Conservation (phyloP, 2,329 filamentous ascomycete species). For the Dendryphion nanum region DNA sequence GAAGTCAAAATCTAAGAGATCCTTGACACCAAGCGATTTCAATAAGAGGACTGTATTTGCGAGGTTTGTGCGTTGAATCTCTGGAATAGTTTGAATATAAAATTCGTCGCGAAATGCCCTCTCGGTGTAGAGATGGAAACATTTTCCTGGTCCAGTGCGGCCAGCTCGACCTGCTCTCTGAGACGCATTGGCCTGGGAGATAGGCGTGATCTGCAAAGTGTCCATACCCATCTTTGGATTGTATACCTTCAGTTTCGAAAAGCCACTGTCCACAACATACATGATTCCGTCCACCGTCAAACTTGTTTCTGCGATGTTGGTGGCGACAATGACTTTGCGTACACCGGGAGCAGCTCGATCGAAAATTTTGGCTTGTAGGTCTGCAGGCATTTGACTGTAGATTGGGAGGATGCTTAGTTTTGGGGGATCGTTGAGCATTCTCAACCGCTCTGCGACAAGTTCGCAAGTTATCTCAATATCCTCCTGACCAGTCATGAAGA, state of each 20-base stretch:
- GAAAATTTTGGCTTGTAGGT: constrained; percentile 96
- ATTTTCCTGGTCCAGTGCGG: constrained; percentile 91
- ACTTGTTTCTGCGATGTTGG: constrained; percentile 97
- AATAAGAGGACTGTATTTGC: constrained; percentile 91
- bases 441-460: constrained; percentile 80
- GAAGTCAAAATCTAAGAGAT: constrained; percentile 95
- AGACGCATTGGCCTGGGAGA: constrained; percentile 92
- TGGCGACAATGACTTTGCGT: constrained; percentile 95
- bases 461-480: constrained; percentile 98
- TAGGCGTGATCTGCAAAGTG: constrained; percentile 93
- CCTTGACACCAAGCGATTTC: constrained; percentile 91
- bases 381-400: constrained; percentile 99
- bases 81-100: constrained; percentile 94
- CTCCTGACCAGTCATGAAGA: constrained; percentile 99
- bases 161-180: constrained; percentile 93
- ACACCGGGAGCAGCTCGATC: constrained; percentile 87
- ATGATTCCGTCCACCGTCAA: constrained; percentile 98
- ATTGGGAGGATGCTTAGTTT: constrained; percentile 94
- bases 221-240: constrained; percentile 99
- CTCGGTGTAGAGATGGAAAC: constrained; percentile 91
- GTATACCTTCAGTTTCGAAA: constrained; percentile 97
- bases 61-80: constrained; percentile 95
- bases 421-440: constrained; percentile 88
- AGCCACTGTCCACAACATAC: constrained; percentile 96
- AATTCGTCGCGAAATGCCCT: constrained; percentile 93